A percentile compares a stretch with the other conserved stretches of the same genome.
These are phyloP conservation scores for Mrakia frigida DNA, from an alignment of 768 basidiomycete genomes.

Conservation along the genomic window DNA sequence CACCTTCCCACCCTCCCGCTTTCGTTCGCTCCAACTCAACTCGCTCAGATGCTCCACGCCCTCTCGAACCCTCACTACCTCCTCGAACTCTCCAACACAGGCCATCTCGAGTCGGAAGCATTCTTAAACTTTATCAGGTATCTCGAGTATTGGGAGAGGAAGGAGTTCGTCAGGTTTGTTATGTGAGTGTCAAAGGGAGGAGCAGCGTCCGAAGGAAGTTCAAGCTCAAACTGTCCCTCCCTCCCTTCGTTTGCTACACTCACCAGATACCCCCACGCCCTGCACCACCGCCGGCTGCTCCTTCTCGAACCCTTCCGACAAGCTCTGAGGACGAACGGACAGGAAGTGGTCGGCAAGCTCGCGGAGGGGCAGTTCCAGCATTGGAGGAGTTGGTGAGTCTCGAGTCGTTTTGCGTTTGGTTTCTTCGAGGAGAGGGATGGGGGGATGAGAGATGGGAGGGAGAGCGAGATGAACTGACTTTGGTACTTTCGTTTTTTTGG, in stretches of 20 bases:
- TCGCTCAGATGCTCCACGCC: slow-evolving; percentile 18
- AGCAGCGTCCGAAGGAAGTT: no score
- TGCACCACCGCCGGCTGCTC: slow-evolving; percentile 29
- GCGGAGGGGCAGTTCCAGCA: slow-evolving; percentile 27
- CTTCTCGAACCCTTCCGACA: slow-evolving; percentile 19
- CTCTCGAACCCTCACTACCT: slow-evolving; percentile 33
- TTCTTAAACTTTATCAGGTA: slow-evolving; percentile 29
- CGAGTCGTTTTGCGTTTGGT: no score
- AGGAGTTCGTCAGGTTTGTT: slow-evolving; percentile 25
- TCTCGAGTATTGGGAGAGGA: slow-evolving; percentile 31
- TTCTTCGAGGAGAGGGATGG: not conserved
- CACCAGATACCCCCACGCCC: slow-evolving; percentile 31
- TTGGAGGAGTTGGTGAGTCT: slow-evolving; percentile 29
- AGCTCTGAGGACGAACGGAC: slow-evolving; percentile 22
- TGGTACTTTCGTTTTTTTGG: no score
- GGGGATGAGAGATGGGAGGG: not conserved
- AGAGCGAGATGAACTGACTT: not conserved
- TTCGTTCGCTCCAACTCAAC: not conserved
- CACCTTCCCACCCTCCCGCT: not conserved
- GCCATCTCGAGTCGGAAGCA: slow-evolving; percentile 25
- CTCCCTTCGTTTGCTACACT: no score
- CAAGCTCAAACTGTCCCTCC: no score
- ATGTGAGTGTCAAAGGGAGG: slow-evolving; percentile 13
- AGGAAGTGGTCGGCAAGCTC: slow-evolving; percentile 16
- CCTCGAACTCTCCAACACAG: slow-evolving; percentile 26